Evolutionary conservation across 78 protist species (phyloP), one percentile per base, ranked within the genome.

Genomic region (Creolimax fragrantissima): DNA sequence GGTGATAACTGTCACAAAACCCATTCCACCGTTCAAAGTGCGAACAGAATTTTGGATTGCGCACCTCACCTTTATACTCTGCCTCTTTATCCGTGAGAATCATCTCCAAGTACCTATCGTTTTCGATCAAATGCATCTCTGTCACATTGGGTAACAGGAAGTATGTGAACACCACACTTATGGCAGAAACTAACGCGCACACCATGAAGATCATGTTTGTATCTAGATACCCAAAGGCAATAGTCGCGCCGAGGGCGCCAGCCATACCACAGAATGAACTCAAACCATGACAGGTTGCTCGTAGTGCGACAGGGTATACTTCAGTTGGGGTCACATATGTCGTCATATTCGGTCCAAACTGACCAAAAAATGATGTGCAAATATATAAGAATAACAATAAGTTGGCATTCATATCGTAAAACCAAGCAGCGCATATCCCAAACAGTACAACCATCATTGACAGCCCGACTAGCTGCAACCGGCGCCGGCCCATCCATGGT

Each of bases 281-380:
- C 35, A 91, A 41, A 4, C 92, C 92, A 36, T 91, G 88, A 35
- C 88, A 74, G 3, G 32, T 42, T 5, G 86, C 47, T 3, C 43
- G 5, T 6, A 47, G 36, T 17, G 90, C 85, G 3, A 84, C 35
- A 11, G 92, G 92, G 92, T n/a, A 91, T 32, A 42, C 5, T 35
- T 91, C 92, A 35, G 81, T 84, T 41, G 92, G 86, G 32, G 32
- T 66, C 37, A 91, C 84, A 47, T 66, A 91, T 32, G 92, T 91
- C 43, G 89, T 91, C 37, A 42, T 42, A 36, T 74, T 74, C 36
- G 92, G 92, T 3, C 92, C 92, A 42, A 4, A 91, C 44, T 74
- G 32, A 3, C 92, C 89, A 24, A 44, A 91, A 35, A 91, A 74
- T 35, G 36, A 74, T 24, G 89, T 91, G 45, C 58, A 42, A 3